Base-by-base conservation (phyloP, 1,284 basidiomycete species). In the Pyrrhoderma lamaoense region DNA sequence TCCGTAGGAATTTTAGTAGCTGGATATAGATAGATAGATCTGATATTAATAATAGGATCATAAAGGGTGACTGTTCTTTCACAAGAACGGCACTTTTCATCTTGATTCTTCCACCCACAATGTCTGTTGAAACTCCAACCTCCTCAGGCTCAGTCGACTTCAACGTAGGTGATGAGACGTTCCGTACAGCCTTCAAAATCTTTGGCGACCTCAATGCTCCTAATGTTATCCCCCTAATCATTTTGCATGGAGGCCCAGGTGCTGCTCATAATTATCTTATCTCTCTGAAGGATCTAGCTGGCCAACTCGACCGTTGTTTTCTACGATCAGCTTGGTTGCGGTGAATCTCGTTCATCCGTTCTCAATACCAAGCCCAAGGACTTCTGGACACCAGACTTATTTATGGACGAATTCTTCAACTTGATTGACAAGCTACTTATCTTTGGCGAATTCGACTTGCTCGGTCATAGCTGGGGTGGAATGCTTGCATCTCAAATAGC, bases 401-500 rank as follows among this genome's bases (percentile, higher is more conserved):
- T 76, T 61, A 58, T 75, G 51, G 65, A 68, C 46, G 72, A 78
- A 59, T 69, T 78, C 25, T 64, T 71, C 43, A 71, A 70, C 50
- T 61, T 79, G 7, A 56, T 78, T 7, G 36, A 57, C 7, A 62
- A 71, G 53, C 61, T 76, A 37, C 27, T 31, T 31, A 11, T 64
- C 58, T 2, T 68, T 76, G 52, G 63, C 60, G 57, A 65, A 25
- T 77, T 67, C 49, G 62, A 68, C 45, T 34, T 78, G 2, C 49
- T 71, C 0, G 76, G 75, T 1, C 72, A 78, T 36, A 75, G 74
- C 8, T 77, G 76, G 75, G 75, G 74, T 16, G 74, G 72, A 1
- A 74, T 76, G 68, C 65, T 78, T 2, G 72, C 59, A 9, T 58
- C 69, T 1, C 59, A 60, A 5, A 69, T 70, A 47, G 72, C 69